Evolutionary conservation across 805 yeast species (phyloP), one percentile per base, ranked within the genome.

Genomic region (Ogataea ganodermae): DNA sequence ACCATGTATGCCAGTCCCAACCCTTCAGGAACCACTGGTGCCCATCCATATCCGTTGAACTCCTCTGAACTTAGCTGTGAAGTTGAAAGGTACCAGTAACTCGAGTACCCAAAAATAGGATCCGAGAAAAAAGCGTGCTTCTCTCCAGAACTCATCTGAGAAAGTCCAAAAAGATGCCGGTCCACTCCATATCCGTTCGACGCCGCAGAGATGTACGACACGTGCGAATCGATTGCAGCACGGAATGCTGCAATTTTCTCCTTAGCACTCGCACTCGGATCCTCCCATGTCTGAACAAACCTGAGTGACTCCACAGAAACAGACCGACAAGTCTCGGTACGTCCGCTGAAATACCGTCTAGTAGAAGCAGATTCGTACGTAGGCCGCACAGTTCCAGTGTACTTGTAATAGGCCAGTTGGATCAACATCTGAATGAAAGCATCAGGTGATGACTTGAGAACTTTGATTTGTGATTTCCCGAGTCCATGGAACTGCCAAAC

Each of bases 341-440:
- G 81, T 46, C 99, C 99, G 61, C 80, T 83, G 62, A 81, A 85
- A 68, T 76, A 92, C 65, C 81, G 84, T 68, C 98, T 82, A 1
- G 97, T 92, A 17, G 98, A 89, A 2, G 97, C 97, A 43, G 96
- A 84, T 70, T 92, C 99, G 70, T 92, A 92, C 10, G 97, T 92
- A 53, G 97, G 97, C 62, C 92, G 79, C 45, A 81, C 74, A 45
- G 77, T 79, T 18, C 96, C 96, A 33, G 88, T 77, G 69, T 83
- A 74, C 70, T 89, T 90, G 74, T 73, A 92, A 69, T 89, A 86
- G 16, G 96, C 96, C 53, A 94, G 76, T 75, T 92, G 99, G 62
- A 92, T 80, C 58, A 90, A 65, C 84, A 91, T 84, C 69, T 92
- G 99, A 44, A 89, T 80, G 63, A 78, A 92, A 1, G 97, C 96